phyloP scores from a whole-genome alignment of 495 filamentous ascomycete genomes.

The Letharia lupina region DNA sequence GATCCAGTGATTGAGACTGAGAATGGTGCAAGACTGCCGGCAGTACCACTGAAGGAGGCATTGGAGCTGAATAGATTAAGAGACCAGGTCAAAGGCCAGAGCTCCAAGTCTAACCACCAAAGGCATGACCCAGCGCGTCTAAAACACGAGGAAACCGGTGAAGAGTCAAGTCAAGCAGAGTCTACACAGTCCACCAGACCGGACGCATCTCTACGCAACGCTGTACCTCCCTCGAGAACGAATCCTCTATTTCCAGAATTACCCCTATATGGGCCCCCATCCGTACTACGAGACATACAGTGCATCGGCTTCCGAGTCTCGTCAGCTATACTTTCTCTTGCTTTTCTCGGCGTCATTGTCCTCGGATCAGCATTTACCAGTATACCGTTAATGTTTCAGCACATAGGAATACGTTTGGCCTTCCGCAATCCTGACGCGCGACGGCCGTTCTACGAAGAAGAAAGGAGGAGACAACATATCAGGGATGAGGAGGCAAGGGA shows the following conservation, averaged over 20 bases:
- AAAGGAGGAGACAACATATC: constrained; percentile 46
- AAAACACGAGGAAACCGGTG: background rate
- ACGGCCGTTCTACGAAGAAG: constrained; percentile 64
- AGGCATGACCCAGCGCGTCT: background rate
- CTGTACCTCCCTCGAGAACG: constrained; percentile 51
- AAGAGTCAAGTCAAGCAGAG: constrained; percentile 13
- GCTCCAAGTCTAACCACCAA: background rate
- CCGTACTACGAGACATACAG: constrained; percentile 53
- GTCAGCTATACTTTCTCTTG: constrained; percentile 67
- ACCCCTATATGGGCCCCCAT: constrained; percentile 72
- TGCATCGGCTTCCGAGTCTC: constrained; percentile 50
- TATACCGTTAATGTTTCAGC: constrained; percentile 41
- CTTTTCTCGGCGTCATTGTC: constrained; percentile 68
- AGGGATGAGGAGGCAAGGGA: constrained; percentile 47
- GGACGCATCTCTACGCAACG: constrained; percentile 31
- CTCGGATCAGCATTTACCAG: constrained; percentile 59
- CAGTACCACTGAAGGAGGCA: constrained; percentile 57
- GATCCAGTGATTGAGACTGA: constrained; percentile 63
- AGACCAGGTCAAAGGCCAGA: constrained; percentile 28
- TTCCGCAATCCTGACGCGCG: constrained; percentile 47
- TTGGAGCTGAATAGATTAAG: constrained; percentile 55
- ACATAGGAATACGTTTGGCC: constrained; percentile 41
- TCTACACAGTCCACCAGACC: constrained; percentile 23
- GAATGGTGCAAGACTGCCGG: constrained; percentile 55
- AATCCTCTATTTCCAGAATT: constrained; percentile 85